These are phyloP conservation scores for Eremothecium gossypii DNA, from an alignment of 1,139 yeast genomes.

Conservation along the genomic window DNA sequence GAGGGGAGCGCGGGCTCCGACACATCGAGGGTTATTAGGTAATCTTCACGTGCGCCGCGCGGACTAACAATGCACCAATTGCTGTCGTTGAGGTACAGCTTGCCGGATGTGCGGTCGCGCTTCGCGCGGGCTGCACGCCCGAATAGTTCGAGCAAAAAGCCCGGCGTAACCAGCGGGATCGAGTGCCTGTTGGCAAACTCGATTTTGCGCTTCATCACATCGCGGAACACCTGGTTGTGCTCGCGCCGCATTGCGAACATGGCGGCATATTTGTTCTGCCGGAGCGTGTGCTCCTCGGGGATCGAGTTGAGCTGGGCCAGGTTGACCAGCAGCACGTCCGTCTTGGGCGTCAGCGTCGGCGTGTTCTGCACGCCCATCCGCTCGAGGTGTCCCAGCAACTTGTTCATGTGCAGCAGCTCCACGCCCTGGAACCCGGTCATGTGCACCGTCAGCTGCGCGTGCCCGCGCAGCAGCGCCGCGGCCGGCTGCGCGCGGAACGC, in stretches of 20 bases:
- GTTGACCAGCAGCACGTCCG: constrained; percentile 59
- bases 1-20: background rate
- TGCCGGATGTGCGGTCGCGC: constrained; percentile 3
- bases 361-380: constrained; percentile 41
- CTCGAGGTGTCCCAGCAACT: constrained; percentile 42
- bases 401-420: constrained; percentile 65
- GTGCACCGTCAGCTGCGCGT: constrained; percentile 39
- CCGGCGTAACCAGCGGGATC: constrained; percentile 29
- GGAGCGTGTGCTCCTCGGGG: constrained; percentile 26
- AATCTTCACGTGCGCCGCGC: constrained; percentile 18
- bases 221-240: constrained; percentile 22
- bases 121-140: constrained; percentile 9
- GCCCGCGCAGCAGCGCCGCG: constrained; percentile 10
- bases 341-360: constrained; percentile 43
- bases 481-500: constrained; percentile 26
- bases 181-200: constrained; percentile 43
- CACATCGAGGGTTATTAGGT: background rate
- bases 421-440: constrained; percentile 80
- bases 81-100: constrained; percentile 19
- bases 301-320: constrained; percentile 33
- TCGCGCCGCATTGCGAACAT: constrained; percentile 16
- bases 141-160: constrained; percentile 24
- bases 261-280: constrained; percentile 26
- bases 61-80: constrained; percentile 29
- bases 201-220: constrained; percentile 29